Base-by-base conservation (phyloP, 345 rosid species). In the Gossypium arboreum region DNA sequence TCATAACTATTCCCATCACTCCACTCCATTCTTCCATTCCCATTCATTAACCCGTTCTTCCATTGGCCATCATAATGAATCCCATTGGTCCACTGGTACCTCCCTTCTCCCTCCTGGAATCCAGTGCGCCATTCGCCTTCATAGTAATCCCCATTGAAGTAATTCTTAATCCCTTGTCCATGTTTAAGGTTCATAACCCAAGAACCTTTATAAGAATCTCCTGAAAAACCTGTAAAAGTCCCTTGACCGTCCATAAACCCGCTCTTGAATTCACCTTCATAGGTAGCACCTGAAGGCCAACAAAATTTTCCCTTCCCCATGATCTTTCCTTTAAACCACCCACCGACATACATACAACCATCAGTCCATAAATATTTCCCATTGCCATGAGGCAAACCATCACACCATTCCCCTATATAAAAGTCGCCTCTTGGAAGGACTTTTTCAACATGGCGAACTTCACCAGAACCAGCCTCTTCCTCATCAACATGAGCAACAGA, bases 61-160 rank as follows among this genome's bases (percentile, higher is more conserved):
- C 96, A 95, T 17, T 88, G 89, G 2, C 99, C 99, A 12, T 86
- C 81, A 57, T 93, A 95, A 52, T 83, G 83, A 73, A 87, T 90
- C 82, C 86, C 96, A 72, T 83, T 89, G 76, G 82, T 87, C 99
- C 99, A 95, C 72, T 91, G 97, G 60, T 93, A 95, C 79, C 90
- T 84, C 0, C 99, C 99, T 22, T 93, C 89, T 2, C 99, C 97
- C 9, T 95, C 98, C 69, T 93, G 94, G 74, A 83, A 71, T 12
- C 99, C 99, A 4, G 90, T 78, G 6, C 92, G 79, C 99, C 99
- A 95, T 54, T 91, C 98, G 0, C 99, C 99, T 3, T 95, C 98
- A 34, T 89, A 91, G 71, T 78, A 82, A 79, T 95, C 99, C 9
- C 99, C 97, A 72, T 83, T 93, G 71, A 82, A 83, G 71, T 89